These are phyloP conservation scores for Isoetes engelmannii DNA, from an alignment of 83 land plant species.

Conservation along the genomic window DNA sequence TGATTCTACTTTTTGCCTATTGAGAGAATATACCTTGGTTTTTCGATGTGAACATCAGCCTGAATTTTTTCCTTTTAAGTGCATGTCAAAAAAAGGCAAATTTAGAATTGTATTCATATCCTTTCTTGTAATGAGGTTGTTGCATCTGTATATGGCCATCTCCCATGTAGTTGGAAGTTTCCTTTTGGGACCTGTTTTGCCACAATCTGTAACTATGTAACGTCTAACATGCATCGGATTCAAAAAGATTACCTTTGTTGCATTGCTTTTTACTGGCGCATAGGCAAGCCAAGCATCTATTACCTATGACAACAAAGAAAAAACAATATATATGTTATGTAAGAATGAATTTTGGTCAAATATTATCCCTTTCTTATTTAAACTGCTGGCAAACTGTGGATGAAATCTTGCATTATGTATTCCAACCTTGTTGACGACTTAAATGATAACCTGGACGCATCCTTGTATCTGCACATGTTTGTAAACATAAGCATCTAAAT, in stretches of 20 bases:
- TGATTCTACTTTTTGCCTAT: conserved; percentile 85
- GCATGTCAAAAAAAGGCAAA: background rate
- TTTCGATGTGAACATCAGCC: conserved; percentile 73
- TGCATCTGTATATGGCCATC: conserved; percentile 81
- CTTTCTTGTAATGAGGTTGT: conserved; percentile 69
- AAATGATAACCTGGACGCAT: conserved; percentile 68
- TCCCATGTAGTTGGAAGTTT: conserved; percentile 89
- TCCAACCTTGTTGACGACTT: conserved; percentile 93
- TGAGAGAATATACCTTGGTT: conserved; percentile 54
- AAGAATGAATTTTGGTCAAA: background rate
- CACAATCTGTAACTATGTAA: background rate
- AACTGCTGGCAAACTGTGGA: conserved; percentile 66
- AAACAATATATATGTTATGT: background rate
- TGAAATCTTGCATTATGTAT: conserved; percentile 99
- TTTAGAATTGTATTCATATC: conserved; percentile 25
- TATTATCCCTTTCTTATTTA: conserved; percentile 17
- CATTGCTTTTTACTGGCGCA: conserved; percentile 95
- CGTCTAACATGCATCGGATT: background rate
- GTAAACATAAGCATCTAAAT: too few species aligned
- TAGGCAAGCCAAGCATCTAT: conserved; percentile 95
- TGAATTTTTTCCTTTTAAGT: conserved; percentile 20
- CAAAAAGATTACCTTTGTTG: conserved; percentile 60
- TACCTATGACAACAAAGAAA: conserved; percentile 42
- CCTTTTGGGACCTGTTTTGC: conserved; percentile 74
- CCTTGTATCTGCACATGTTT: conserved; percentile 63